Evolutionary conservation across 441 rosid species (phyloP).

Genomic region (Erodium moschatum): DNA sequence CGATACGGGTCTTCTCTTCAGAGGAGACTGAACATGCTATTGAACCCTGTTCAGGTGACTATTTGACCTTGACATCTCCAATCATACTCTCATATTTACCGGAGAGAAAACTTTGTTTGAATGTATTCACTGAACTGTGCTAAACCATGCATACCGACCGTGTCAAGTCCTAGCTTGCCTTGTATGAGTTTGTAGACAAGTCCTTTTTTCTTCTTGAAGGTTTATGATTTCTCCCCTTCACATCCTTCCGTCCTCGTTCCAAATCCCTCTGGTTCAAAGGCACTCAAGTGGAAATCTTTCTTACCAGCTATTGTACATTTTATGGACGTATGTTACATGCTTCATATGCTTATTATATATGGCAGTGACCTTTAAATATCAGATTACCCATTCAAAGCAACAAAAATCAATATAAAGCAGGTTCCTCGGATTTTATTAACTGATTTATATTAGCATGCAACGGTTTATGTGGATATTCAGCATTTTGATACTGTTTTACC

Average conservation of each 20-base stretch:
- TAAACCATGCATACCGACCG: neutral
- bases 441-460: too few relatives aligned
- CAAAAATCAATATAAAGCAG: too few relatives aligned
- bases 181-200: neutral
- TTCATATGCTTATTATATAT: neutral
- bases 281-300: neutral
- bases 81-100: neutral
- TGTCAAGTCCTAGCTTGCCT: neutral
- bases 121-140: neutral
- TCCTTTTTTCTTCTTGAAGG: neutral
- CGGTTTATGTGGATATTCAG: too few relatives aligned
- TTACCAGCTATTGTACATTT: neutral
- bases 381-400: neutral
- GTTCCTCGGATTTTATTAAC: too few relatives aligned
- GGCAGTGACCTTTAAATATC: neutral
- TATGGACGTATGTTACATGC: neutral
- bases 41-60: conserved; percentile 60
- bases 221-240: neutral
- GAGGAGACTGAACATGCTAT: conserved; percentile 52
- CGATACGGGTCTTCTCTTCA: conserved; percentile 54
- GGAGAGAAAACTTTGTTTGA: neutral
- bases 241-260: neutral
- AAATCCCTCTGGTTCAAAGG: neutral
- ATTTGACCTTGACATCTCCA: conserved; percentile 7
- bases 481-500: too few relatives aligned